Evolutionary conservation across 331 rosid genomes (phyloP), one percentile per base, ranked within the genome.

Genomic region (Phaseolus coccineus): DNA sequence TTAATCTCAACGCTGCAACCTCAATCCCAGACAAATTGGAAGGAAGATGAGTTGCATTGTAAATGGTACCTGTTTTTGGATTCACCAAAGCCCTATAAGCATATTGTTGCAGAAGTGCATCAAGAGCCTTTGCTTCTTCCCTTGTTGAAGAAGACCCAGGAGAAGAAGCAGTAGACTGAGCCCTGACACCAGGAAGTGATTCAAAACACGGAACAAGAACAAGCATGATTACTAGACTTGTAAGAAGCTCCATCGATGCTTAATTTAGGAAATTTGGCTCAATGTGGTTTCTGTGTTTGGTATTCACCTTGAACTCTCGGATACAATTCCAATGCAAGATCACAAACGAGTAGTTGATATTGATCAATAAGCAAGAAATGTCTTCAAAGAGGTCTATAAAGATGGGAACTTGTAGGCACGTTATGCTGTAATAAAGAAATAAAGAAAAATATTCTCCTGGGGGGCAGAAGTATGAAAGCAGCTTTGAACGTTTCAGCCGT

Each of bases 401-500:
- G 78, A 78, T 80, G 71, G 62, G 64, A 69, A 78, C 78, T 85
- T 73, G 85, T 3, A 39, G 59, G 69, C 90, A 83, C 83, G 77
- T 73, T 84, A 74, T 64, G 71, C 73, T 76, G 80, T 68, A 78
- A 67, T 66, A 76, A 84, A 82, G 87, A 46, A 78, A 67, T 66
- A 76, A 84, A 82, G 87, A 46, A 50, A 80, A 77, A 76, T 76
- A 80, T 79, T 78, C 83, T 80, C 82, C 51, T 31, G 84, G 81
- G 16, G 50, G 81, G 68, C 7, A 1, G 69, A 31, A 42, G 12
- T 50, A 71, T 42, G 50, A 70, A 92, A 88, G 97, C 85, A 80
- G 80, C 89, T 88, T 87, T 87, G 85, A 88, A 84, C 80, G 88
- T 92, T 90, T 86, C 87, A 92, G 70, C 93, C 93, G 93, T 92